A percentile compares a stretch with the other conserved stretches of the same genome.
phyloP scores from a whole-genome alignment of 768 basidiomycete genomes.

The Russula earlei region DNA sequence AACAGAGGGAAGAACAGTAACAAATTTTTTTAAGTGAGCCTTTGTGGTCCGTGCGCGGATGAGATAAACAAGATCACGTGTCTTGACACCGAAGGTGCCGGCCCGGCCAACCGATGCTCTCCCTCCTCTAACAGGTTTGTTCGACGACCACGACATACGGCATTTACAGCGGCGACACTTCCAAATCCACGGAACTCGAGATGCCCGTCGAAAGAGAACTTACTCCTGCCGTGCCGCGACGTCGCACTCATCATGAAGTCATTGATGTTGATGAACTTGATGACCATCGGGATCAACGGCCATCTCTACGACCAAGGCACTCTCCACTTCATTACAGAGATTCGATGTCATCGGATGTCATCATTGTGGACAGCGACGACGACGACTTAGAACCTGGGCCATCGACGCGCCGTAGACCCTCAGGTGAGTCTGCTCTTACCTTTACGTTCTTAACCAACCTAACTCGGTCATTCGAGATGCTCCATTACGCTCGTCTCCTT shows the following conservation, averaged over 20 bases:
- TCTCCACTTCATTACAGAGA: not conserved
- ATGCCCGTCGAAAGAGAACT: not conserved
- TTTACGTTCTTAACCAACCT: slow-evolving; percentile 9
- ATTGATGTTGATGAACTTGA: slow-evolving; percentile 40
- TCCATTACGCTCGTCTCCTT: slow-evolving; percentile 19
- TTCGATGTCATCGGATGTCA: slow-evolving; percentile 18
- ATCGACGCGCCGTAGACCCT: slow-evolving; percentile 3
- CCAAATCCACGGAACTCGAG: not conserved
- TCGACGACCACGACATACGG: too few species aligned
- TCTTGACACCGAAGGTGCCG: not conserved
- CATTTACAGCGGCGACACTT: slow-evolving; percentile 2
- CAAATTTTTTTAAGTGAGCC: not conserved
- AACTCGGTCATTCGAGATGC: slow-evolving; percentile 2
- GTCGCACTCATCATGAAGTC: slow-evolving; percentile 23
- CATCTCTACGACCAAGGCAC: slow-evolving; percentile 12
- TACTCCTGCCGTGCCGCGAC: slow-evolving; percentile 14
- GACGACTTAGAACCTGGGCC: slow-evolving; percentile 26
- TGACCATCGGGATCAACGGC: slow-evolving; percentile 24
- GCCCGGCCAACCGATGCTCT: too few species aligned
- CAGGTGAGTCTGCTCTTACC: slow-evolving; percentile 17
- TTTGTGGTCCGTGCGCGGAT: slow-evolving; percentile 14
- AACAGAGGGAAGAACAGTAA: not conserved
- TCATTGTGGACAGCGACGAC: slow-evolving; percentile 36
- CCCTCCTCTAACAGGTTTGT: too few species aligned
- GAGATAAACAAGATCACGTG: slow-evolving; percentile 8